Conservation (phyloP, 2,329 filamentous ascomycete species). For the Ceratocystiopsis brevicomis region DNA sequence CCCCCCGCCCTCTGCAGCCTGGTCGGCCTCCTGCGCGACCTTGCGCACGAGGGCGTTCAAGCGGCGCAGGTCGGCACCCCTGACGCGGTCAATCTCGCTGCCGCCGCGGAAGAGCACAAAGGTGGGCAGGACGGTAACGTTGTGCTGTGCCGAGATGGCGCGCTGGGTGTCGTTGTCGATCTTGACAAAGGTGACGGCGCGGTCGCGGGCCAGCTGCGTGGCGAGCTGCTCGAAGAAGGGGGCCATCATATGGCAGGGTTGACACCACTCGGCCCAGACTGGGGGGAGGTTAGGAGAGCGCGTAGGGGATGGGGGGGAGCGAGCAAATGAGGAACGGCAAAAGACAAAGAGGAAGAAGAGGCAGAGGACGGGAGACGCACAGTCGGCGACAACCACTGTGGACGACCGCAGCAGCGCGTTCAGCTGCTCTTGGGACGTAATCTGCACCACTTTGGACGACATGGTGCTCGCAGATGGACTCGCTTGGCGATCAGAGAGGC, state of each 20-base stretch:
- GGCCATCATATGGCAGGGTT: constrained; percentile 65
- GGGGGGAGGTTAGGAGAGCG: constrained; percentile 1
- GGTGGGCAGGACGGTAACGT: constrained; percentile 65
- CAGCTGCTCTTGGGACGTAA: constrained; percentile 42
- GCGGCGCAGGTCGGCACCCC: constrained; percentile 53
- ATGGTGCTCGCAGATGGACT: constrained; percentile 38
- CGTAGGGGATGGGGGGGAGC: neutral
- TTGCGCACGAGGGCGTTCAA: constrained; percentile 55
- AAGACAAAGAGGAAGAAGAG: constrained; percentile 7
- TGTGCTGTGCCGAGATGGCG: constrained; percentile 55
- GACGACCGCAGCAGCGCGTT: constrained; percentile 48
- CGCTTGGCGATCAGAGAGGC: too few relatives aligned
- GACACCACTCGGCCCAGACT: constrained; percentile 85
- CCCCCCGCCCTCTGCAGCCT: constrained; percentile 14
- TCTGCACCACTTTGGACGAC: constrained; percentile 29
- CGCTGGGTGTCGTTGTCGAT: constrained; percentile 38
- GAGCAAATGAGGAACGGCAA: constrained; percentile 2
- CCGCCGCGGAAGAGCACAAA: constrained; percentile 74
- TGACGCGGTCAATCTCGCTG: constrained; percentile 45
- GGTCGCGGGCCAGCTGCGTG: constrained; percentile 46
- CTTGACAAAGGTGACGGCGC: constrained; percentile 67
- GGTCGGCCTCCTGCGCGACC: constrained; percentile 46
- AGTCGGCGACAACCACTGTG: constrained; percentile 70
- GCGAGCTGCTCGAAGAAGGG: constrained; percentile 68
- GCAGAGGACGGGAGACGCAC: constrained; percentile 34